Percentiles rank a stretch among this genome's conserved stretches.
phyloP scores from a whole-genome alignment of 169 alveolate genomes.

The Toxoplasma gondii region DNA sequence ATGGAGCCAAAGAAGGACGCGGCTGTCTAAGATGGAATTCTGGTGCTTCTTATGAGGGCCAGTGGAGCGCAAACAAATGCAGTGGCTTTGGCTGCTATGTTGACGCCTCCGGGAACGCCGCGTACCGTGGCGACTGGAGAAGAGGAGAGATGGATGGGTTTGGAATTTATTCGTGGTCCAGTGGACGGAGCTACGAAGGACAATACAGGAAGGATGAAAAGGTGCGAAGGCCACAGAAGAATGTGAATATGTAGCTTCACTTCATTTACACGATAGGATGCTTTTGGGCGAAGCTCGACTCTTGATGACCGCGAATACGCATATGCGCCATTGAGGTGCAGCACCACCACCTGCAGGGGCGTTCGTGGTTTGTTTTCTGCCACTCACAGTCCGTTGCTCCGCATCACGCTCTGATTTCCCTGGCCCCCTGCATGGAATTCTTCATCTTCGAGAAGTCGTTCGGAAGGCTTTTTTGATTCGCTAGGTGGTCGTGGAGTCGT shows the following conservation, averaged over 20 bases:
- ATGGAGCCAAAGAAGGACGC: conserved; percentile 30
- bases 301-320: too few relatives aligned
- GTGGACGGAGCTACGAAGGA: conserved; percentile 76
- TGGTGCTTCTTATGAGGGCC: conserved; percentile 26
- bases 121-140: conserved; percentile 71
- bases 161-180: conserved; percentile 75
- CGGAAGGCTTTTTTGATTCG: too few relatives aligned
- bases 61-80: conserved; percentile 42
- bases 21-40: neutral
- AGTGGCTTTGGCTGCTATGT: conserved; percentile 52
- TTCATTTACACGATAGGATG: too few relatives aligned
- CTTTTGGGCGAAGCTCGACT: too few relatives aligned
- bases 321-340: too few relatives aligned
- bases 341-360: too few relatives aligned
- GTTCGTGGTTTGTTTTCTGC: too few relatives aligned
- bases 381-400: too few relatives aligned
- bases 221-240: conserved; percentile 26
- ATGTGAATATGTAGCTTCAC: neutral
- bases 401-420: too few relatives aligned
- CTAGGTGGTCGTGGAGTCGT: too few relatives aligned
- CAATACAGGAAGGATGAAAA: conserved; percentile 76
- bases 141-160: conserved; percentile 71
- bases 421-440: too few relatives aligned
- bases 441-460: too few relatives aligned
- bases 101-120: conserved; percentile 36